Evolutionary conservation across 805 yeast species (phyloP).

Genomic region (Candida coleopterorum): DNA sequence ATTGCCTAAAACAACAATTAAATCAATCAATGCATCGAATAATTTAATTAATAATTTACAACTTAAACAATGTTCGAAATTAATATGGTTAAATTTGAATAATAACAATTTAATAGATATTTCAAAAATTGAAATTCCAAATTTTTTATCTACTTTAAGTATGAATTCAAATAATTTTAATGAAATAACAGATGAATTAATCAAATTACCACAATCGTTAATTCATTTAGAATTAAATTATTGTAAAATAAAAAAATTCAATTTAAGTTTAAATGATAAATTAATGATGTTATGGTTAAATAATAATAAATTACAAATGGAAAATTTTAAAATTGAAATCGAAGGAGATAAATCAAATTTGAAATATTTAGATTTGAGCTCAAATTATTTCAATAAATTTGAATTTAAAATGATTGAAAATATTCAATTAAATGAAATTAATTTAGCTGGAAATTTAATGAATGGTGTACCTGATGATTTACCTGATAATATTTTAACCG

Average conservation of each 20-base stretch:
- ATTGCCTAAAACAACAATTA: conserved; percentile 2
- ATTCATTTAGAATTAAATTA: conserved; percentile 8
- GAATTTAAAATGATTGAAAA: conserved; percentile 1
- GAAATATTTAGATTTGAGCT: conserved; percentile 6
- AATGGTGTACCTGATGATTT: conserved; percentile 1
- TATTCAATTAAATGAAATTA: conserved; percentile 6
- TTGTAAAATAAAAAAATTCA: conserved; percentile 6
- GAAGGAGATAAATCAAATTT: conserved; percentile 1
- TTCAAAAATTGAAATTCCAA: conserved; percentile 4
- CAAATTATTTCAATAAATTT: conserved; percentile 7
- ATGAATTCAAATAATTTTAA: conserved; percentile 4
- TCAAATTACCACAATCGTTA: conserved; percentile 2
- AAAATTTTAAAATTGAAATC: background rate
- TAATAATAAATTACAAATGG: conserved; percentile 5
- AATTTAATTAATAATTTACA: conserved; percentile 3
- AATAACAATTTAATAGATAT: conserved; percentile 3
- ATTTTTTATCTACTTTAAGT: conserved; percentile 4
- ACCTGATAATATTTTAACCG: conserved; percentile 3
- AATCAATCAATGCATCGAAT: conserved; percentile 7
- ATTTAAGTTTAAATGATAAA: background rate
- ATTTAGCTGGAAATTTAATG: conserved; percentile 6
- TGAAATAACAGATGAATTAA: conserved; percentile 4
- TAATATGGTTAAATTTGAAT: conserved; percentile 7
- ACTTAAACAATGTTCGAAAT: conserved; percentile 1
- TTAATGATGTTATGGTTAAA: conserved; percentile 5